A percentile compares a stretch with the other conserved stretches of the same genome.
These are phyloP conservation scores for Plicaturopsis crispa DNA, from an alignment of 768 basidiomycete species.

Conservation along the genomic window DNA sequence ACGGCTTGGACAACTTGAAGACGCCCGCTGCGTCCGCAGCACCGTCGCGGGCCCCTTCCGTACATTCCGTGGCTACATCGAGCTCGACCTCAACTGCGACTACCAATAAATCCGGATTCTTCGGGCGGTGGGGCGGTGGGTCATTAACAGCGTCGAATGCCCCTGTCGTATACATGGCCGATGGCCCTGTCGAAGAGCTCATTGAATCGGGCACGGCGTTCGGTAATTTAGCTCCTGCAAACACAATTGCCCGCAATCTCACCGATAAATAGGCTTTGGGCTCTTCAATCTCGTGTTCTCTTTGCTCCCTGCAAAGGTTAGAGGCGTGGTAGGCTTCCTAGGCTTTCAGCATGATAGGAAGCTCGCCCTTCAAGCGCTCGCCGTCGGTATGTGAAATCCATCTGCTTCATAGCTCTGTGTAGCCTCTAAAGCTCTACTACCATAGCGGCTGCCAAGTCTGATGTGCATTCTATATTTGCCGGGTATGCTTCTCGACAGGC, in stretches of 20 bases:
- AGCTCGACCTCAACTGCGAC: slow-evolving; percentile 6
- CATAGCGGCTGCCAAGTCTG: slow-evolving; percentile 56
- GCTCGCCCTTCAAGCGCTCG: slow-evolving; percentile 60
- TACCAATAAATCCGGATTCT: slow-evolving; percentile 10
- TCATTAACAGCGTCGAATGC: slow-evolving; percentile 14
- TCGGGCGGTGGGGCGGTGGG: slow-evolving; percentile 17
- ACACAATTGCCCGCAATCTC: background rate
- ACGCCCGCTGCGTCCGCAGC: slow-evolving; percentile 30
- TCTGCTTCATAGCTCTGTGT: too few relatives aligned
- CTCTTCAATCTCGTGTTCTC: slow-evolving; percentile 69
- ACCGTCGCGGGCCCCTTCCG: slow-evolving; percentile 18
- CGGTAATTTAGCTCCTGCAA: slow-evolving; percentile 31
- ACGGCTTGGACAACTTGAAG: slow-evolving; percentile 39
- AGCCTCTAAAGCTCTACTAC: too few relatives aligned
- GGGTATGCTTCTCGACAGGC: slow-evolving; percentile 38
- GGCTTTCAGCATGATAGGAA: slow-evolving; percentile 70
- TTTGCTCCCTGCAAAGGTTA: slow-evolving; percentile 62
- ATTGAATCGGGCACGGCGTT: slow-evolving; percentile 74
- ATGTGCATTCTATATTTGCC: slow-evolving; percentile 72
- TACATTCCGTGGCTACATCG: slow-evolving; percentile 11
- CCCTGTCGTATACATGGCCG: slow-evolving; percentile 16
- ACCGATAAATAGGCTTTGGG: slow-evolving; percentile 12
- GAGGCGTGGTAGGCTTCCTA: slow-evolving; percentile 66
- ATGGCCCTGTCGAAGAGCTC: slow-evolving; percentile 63
- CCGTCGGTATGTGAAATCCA: too few relatives aligned